These are phyloP conservation scores for Xylaria palmicola DNA, from an alignment of 495 filamentous ascomycete genomes.

Conservation along the genomic window DNA sequence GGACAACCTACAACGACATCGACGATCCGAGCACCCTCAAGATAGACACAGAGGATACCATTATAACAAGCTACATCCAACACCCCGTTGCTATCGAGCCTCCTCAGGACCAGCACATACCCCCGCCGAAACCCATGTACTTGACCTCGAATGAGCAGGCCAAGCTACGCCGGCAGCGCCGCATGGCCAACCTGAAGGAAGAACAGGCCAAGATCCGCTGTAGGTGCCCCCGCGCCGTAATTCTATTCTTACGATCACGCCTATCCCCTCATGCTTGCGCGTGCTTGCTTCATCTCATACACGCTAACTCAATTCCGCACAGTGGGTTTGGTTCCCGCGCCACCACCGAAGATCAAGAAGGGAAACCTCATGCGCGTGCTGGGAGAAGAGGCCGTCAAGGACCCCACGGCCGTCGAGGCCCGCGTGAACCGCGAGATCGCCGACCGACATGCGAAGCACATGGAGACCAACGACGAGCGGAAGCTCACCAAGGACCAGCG, in stretches of 20 bases:
- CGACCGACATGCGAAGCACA: conserved; percentile 75
- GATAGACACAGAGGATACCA: conserved; percentile 73
- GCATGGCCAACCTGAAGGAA: conserved; percentile 91
- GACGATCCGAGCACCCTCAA: conserved; percentile 65
- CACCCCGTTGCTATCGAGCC: conserved; percentile 91
- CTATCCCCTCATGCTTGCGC: not conserved
- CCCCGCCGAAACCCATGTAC: conserved; percentile 84
- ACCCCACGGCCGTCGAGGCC: conserved; percentile 95
- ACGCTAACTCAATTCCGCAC: not conserved
- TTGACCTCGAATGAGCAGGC: conserved; percentile 87
- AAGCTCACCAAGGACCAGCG: conserved; percentile 89
- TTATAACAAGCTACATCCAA: conserved; percentile 86
- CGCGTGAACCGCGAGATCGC: conserved; percentile 87
- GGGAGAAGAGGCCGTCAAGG: conserved; percentile 96
- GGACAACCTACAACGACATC: conserved; percentile 68
- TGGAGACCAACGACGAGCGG: conserved; percentile 77
- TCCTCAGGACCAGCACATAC: conserved; percentile 79
- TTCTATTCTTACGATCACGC: not conserved
- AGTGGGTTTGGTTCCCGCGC: conserved; percentile 81
- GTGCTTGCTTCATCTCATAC: not conserved
- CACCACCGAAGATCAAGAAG: conserved; percentile 92
- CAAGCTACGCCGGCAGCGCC: conserved; percentile 85
- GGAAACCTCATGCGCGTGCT: conserved; percentile 95
- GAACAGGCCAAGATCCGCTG: conserved; percentile 88
- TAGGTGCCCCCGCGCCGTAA: not conserved